Conservation (phyloP, 2,329 filamentous ascomycete genomes). For the Tolypocladium album region DNA sequence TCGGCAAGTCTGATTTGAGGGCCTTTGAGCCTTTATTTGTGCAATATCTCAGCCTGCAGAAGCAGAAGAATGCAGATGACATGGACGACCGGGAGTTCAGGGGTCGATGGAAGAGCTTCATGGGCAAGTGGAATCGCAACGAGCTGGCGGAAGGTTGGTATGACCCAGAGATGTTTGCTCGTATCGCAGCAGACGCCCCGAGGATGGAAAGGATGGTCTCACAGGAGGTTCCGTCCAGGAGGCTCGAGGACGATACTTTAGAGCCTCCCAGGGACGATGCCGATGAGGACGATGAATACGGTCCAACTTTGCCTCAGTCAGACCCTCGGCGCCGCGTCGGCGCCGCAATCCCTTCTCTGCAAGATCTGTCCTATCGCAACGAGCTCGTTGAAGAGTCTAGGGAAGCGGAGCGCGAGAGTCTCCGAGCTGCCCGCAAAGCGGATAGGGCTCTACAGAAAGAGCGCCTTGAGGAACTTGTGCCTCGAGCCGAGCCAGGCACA, state of each 20-base stretch:
- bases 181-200: constrained; percentile 19
- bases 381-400: constrained; percentile 40
- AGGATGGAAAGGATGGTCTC: constrained; percentile 1
- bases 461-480: constrained; percentile 67
- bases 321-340: constrained; percentile 24
- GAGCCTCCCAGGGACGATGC: constrained; percentile 11
- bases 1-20: constrained; percentile 60
- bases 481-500: constrained; percentile 73
- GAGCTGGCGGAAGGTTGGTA: constrained; percentile 91
- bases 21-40: constrained; percentile 64
- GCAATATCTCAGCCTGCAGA: constrained; percentile 82
- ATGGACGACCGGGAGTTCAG: constrained; percentile 66
- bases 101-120: constrained; percentile 89
- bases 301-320: constrained; percentile 22
- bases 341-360: constrained; percentile 56
- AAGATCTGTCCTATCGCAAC: constrained; percentile 59
- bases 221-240: background rate
- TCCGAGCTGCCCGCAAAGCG: constrained; percentile 49
- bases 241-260: constrained; percentile 3
- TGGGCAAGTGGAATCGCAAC: constrained; percentile 82
- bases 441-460: constrained; percentile 61
- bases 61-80: constrained; percentile 56
- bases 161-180: constrained; percentile 58
- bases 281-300: constrained; percentile 46
- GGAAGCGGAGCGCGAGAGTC: constrained; percentile 37